phyloP scores from a whole-genome alignment of 495 filamentous ascomycete genomes.

The Thozetella sp. region DNA sequence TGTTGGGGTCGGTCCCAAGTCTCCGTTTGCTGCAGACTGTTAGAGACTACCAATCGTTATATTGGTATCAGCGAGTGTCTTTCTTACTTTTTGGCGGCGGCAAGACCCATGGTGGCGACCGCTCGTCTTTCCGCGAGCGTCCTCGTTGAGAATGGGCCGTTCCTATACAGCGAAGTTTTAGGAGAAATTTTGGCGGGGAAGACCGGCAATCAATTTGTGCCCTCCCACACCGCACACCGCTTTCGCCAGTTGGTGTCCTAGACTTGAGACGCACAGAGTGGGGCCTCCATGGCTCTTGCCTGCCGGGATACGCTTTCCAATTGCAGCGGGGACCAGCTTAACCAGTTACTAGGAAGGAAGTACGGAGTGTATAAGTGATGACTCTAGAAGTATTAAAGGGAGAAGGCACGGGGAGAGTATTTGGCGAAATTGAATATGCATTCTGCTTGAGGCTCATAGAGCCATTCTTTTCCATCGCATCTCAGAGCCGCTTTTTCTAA shows the following conservation, averaged over 20 bases:
- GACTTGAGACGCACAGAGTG: too few species aligned
- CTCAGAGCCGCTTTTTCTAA: too few species aligned
- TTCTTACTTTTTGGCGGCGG: conserved; percentile 70
- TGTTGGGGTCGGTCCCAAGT: conserved; percentile 88
- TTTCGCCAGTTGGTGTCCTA: too few species aligned
- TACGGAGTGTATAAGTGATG: too few species aligned
- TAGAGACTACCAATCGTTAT: conserved; percentile 13
- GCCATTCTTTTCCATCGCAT: too few species aligned
- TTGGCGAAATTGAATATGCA: too few species aligned
- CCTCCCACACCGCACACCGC: conserved; percentile 26
- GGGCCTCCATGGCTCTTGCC: conserved; percentile 10
- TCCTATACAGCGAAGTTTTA: conserved; percentile 4
- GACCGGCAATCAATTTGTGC: conserved; percentile 15
- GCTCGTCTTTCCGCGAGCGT: neutral
- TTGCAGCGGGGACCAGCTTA: neutral
- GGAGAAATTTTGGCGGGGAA: conserved; percentile 25
- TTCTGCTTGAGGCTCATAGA: too few species aligned
- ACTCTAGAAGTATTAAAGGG: too few species aligned
- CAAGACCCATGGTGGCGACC: conserved; percentile 65
- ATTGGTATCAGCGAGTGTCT: conserved; percentile 1
- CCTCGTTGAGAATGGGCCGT: conserved; percentile 12
- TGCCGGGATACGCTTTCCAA: neutral
- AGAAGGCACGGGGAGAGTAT: too few species aligned
- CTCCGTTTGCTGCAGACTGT: conserved; percentile 67
- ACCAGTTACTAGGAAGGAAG: neutral